Conservation (phyloP, 164 flowering plant genomes). For the Nelumbo lutea region DNA sequence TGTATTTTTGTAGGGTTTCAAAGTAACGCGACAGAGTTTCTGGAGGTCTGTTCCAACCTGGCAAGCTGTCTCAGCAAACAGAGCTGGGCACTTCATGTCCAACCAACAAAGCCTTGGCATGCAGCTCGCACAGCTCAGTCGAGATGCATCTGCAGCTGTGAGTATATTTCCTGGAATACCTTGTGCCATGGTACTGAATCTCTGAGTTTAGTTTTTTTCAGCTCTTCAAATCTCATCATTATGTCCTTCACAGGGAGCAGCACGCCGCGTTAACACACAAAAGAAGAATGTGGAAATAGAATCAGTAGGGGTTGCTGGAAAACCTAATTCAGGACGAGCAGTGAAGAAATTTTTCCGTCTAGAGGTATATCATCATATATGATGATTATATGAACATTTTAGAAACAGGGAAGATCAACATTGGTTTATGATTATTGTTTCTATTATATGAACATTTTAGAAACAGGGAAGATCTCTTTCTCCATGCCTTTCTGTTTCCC, state of each 20-base stretch:
- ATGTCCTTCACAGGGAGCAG: slow-evolving; percentile 70
- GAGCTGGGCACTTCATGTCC: slow-evolving; percentile 71
- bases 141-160: slow-evolving; percentile 99
- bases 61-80: slow-evolving; percentile 75
- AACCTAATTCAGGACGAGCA: slow-evolving; percentile 41
- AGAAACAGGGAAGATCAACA: background rate
- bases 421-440: no score
- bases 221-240: no score
- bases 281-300: slow-evolving; percentile 72
- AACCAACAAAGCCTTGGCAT: slow-evolving; percentile 85
- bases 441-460: background rate
- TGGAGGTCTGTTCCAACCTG: slow-evolving; percentile 73
- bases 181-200: background rate
- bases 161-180: slow-evolving; percentile 21
- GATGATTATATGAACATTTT: background rate
- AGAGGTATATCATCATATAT: slow-evolving; percentile 45
- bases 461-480: background rate
- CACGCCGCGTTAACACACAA: slow-evolving; percentile 71
- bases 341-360: slow-evolving; percentile 73
- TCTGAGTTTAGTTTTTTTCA: background rate
- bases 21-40: slow-evolving; percentile 65
- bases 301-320: slow-evolving; percentile 78
- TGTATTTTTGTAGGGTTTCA: slow-evolving; percentile 61
- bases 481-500: background rate
- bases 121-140: slow-evolving; percentile 93